phyloP scores from a whole-genome alignment of 176 grass and related monocot species.

The Zizania latifolia region DNA sequence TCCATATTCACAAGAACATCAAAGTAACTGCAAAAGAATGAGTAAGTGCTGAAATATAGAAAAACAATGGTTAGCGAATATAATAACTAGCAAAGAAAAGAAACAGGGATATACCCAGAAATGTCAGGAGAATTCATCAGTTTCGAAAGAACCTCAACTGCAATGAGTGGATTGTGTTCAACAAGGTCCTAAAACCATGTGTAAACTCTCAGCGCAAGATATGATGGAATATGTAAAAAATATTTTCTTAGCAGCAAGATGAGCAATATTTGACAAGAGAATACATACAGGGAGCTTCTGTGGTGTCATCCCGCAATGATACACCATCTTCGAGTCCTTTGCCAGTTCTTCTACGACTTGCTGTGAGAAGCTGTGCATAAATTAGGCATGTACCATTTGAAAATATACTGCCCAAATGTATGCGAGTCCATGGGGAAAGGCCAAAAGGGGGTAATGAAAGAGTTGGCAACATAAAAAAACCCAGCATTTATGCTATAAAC shows the following conservation, averaged over 20 bases:
- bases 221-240: too few species aligned
- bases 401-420: slow-evolving; percentile 16
- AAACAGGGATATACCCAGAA: slow-evolving; percentile 47
- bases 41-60: slow-evolving; percentile 8
- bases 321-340: slow-evolving; percentile 90
- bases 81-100: slow-evolving; percentile 16
- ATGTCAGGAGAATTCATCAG: slow-evolving; percentile 95
- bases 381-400: slow-evolving; percentile 43
- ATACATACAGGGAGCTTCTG: slow-evolving; percentile 77
- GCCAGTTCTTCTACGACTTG: slow-evolving; percentile 86
- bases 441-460: background rate
- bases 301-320: slow-evolving; percentile 81
- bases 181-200: slow-evolving; percentile 76
- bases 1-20: slow-evolving; percentile 98
- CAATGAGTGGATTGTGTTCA: slow-evolving; percentile 94
- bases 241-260: background rate
- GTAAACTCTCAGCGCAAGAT: slow-evolving; percentile 13
- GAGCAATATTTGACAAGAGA: background rate
- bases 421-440: background rate
- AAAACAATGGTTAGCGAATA: background rate
- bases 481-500: background rate
- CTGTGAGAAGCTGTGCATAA: slow-evolving; percentile 63
- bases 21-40: slow-evolving; percentile 56
- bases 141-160: slow-evolving; percentile 96
- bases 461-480: slow-evolving; percentile 7